phyloP scores from a whole-genome alignment of 768 basidiomycete species.

The Russula emetica region DNA sequence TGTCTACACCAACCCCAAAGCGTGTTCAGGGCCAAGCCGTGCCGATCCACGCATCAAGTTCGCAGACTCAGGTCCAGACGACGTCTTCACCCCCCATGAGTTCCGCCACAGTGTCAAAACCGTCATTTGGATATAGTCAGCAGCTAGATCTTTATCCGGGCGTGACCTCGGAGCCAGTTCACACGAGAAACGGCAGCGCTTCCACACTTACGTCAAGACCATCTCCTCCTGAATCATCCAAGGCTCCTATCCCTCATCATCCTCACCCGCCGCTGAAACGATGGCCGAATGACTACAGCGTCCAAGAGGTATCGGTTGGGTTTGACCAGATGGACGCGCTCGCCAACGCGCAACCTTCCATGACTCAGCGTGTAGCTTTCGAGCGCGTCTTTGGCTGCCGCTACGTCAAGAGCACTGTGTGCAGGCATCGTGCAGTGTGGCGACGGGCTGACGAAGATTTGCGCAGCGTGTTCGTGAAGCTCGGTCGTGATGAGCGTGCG shows the following conservation, averaged over 20 bases:
- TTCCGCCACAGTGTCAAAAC: conserved; percentile 9
- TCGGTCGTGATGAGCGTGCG: conserved; percentile 54
- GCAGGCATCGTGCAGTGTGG: conserved; percentile 67
- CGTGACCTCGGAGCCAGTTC: conserved; percentile 4
- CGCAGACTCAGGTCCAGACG: conserved; percentile 12
- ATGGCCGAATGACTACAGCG: conserved; percentile 75
- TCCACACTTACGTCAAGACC: conserved; percentile 28
- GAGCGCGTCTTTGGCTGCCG: conserved; percentile 66
- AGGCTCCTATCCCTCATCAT: conserved; percentile 40
- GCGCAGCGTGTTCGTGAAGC: conserved; percentile 48
- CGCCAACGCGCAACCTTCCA: conserved; percentile 36
- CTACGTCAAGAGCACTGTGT: conserved; percentile 71
- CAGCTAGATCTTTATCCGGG: conserved; percentile 17
- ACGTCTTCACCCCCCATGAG: conserved; percentile 14
- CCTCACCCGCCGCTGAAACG: conserved; percentile 63
- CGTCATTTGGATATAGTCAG: conserved; percentile 14
- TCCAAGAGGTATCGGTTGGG: conserved; percentile 57
- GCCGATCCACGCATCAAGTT: conserved; percentile 13
- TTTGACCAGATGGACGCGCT: conserved; percentile 50
- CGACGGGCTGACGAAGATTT: conserved; percentile 48
- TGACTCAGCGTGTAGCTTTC: conserved; percentile 64
- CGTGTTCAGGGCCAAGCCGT: conserved; percentile 22
- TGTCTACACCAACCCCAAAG: conserved; percentile 23
- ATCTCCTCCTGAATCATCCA: conserved; percentile 28
- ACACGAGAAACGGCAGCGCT: conserved; percentile 26